Percentiles rank a stretch among this genome's conserved stretches.
Evolutionary conservation across 2,329 filamentous ascomycete genomes (phyloP).

Genomic region (Blastomyces silverae): DNA sequence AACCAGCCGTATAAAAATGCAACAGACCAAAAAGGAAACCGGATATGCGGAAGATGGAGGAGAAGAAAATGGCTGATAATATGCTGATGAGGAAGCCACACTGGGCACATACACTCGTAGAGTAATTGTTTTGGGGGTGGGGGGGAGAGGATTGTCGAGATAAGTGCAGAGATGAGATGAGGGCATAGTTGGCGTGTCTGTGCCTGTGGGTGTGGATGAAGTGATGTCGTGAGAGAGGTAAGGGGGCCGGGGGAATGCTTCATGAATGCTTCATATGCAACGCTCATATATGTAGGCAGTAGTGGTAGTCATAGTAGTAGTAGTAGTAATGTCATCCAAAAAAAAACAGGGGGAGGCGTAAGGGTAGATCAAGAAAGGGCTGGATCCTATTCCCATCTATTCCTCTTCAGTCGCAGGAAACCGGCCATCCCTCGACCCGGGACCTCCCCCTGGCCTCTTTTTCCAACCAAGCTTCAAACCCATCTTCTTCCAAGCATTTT

Average conservation of each 20-base stretch:
- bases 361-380: slow-evolving; percentile 4
- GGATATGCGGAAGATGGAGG: not conserved
- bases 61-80: too few relatives aligned
- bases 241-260: not conserved
- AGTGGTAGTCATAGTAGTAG: not conserved
- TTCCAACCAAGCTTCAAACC: slow-evolving; percentile 45
- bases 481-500: slow-evolving; percentile 50
- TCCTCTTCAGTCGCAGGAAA: slow-evolving; percentile 25
- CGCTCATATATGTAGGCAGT: not conserved
- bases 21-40: not conserved
- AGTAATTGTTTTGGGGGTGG: not conserved
- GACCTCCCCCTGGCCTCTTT: slow-evolving; percentile 29
- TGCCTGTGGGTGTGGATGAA: not conserved
- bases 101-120: not conserved
- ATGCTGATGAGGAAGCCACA: not conserved
- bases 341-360: not conserved
- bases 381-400: slow-evolving; percentile 16
- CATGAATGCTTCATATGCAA: not conserved
- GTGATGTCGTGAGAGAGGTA: not conserved
- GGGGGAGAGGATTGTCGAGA: not conserved
- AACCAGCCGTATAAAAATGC: slow-evolving; percentile 8
- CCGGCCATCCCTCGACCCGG: slow-evolving; percentile 24
- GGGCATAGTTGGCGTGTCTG: not conserved
- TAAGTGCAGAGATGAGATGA: not conserved
- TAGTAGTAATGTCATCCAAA: not conserved